Base-by-base conservation (phyloP, 1,284 basidiomycete genomes). In the Salmacisia buchloeana region DNA sequence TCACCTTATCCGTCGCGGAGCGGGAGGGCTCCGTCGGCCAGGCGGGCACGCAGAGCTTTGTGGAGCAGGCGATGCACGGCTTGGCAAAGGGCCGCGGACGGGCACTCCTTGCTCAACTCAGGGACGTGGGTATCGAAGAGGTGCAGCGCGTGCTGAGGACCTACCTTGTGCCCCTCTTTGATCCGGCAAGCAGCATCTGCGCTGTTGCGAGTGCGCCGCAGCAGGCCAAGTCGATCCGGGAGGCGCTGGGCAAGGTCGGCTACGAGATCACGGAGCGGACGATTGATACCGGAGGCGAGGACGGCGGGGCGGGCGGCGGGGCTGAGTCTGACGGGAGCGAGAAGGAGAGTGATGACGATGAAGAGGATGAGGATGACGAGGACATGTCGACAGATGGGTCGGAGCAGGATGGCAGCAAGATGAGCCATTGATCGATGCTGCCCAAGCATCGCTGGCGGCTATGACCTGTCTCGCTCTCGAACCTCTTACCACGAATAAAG, bases 121-220 rank as follows among this genome's bases (percentile, higher is more conserved):
- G 92, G 83, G 81, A 82, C 9, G 86, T 98, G 60, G 89, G 87
- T 3, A 87, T 88, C 70, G 85, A 86, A 3, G 87, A 96, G 66
- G 87, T 97, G 54, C 81, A 91, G 23, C 82, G 79, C 6, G 85
- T 85, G 18, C 84, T 97, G 67, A 81, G 83, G 68, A 87, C 85
- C 70, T 89, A 96, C 81, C 87, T 97, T 81, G 80, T 94, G 39
- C 92, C 93, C 0, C 82, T 98, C 59, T 98, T 99, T 81, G 85
- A 89, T 68, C 79, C 93, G 0, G 82, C 84, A 2, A 85, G 86
- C 0, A 92, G 91, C 2, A 85, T 92, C 27, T 90, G 88, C 0
- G 87, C 92, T 18, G 87, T 92, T 5, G 88, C 92, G 5, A 89
- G 90, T 23, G 86, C 91, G 7, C 88, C 90, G 21, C 86, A 87